Evolutionary conservation across 345 rosid species (phyloP), one percentile per base, ranked within the genome.

Genomic region (Populus deltoides): DNA sequence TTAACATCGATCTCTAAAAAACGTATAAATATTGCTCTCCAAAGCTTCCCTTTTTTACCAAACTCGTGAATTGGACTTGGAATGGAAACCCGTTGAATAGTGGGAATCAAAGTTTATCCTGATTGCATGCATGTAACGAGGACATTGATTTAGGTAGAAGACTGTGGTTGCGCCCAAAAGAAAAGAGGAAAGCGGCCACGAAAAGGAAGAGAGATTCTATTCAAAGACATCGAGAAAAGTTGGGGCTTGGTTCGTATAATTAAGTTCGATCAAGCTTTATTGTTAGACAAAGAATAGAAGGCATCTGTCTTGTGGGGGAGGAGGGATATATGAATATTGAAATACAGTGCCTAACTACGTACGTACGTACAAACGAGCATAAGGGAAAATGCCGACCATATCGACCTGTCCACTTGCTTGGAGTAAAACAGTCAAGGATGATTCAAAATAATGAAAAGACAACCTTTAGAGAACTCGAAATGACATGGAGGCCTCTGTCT

Each of bases 81-180:
- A 65, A 39, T 33, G 9, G 72, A 45, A 53, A 63, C 22, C 27
- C 53, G n/a, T 35, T 25, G 27, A 68, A 36, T 1, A 36, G 35
- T 35, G 16, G 25, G 6, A 22, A 13, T 3, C 3, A 47, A 66
- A 51, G 27, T 55, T 53, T 16, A 25, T 51, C 29, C 55, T 71
- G 66, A 8, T 11, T 59, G 65, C 65, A 24, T 59, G 65, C 65
- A 24, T 59, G 65, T 3, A 24, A 8, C 65, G 69, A 69, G 51
- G 66, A 45, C 2, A 43, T 63, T 67, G 78, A 72, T 59, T 49
- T 70, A 3, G 71, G 22, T 3, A 47, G 33, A 72, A 75, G 69
- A 29, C n/a, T 5, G 17, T 1, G 0, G 35, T 36, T 45, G 82
- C 83, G 68, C 79, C 61, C 57, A 41, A 38, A 63, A 7, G 36